Conservation (phyloP, 192 early-diverging fungal species). For the Fimicolochytrium jonesii region DNA sequence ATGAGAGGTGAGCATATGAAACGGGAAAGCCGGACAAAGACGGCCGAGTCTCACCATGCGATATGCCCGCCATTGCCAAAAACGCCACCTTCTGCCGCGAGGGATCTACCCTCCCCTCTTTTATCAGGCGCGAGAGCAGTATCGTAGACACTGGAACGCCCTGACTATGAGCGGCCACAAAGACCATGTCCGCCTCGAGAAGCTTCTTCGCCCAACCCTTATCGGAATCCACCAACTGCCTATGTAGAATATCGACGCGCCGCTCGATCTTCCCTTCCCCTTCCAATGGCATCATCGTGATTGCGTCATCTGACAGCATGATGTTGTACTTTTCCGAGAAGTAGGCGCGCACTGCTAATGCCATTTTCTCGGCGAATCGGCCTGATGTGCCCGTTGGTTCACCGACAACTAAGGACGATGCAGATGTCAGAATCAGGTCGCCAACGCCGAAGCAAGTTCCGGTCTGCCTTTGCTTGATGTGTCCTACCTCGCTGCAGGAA, state of each 20-base stretch:
- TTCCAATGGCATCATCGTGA: conserved; percentile 80
- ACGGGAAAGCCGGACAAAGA: too few species aligned
- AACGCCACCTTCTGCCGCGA: conserved; percentile 69
- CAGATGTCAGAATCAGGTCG: not conserved
- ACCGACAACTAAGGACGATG: conserved; percentile 72
- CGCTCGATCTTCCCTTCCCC: conserved; percentile 90
- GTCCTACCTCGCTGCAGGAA: conserved; percentile 27
- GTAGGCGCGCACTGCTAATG: conserved; percentile 45
- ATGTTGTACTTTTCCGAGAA: conserved; percentile 36
- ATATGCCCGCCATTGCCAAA: conserved; percentile 90
- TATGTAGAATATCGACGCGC: conserved; percentile 77
- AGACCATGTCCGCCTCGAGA: conserved; percentile 66
- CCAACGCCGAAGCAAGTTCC: not conserved
- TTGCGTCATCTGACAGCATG: conserved; percentile 29
- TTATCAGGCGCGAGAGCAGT: conserved; percentile 69
- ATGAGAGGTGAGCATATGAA: not conserved
- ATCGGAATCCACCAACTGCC: conserved; percentile 56
- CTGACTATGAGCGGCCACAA: conserved; percentile 91
- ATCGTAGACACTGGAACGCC: conserved; percentile 86
- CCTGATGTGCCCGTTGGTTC: conserved; percentile 90
- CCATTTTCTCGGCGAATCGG: conserved; percentile 88
- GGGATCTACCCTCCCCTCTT: conserved; percentile 60
- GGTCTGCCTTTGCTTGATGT: not conserved
- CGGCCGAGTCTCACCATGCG: conserved; percentile 54
- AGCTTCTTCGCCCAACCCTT: conserved; percentile 25